Evolutionary conservation across 2,329 filamentous ascomycete genomes (phyloP), one percentile per base, ranked within the genome.

Genomic region (Calonectria pseudoturangicola): DNA sequence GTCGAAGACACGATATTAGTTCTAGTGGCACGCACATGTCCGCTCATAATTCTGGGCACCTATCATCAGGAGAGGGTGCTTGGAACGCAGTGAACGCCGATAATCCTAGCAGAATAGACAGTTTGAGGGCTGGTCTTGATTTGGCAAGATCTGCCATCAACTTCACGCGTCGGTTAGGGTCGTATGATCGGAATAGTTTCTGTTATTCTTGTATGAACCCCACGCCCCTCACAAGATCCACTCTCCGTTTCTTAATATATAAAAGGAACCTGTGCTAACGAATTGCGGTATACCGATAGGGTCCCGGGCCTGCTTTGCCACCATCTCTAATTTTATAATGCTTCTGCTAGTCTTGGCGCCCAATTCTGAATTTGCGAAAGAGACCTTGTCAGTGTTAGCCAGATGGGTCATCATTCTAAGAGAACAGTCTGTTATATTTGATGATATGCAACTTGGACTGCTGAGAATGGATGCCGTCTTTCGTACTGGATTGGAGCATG

Each of bases 161-260:
- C 21, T 21, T 21, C 21, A 21, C 58, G 15, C 58, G 27, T 16
- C 7, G 36, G 12, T 25, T 63, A 5, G 58, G 36, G 18, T 63
- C 58, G 4, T 63, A 63, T 47, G 58, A 63, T 18, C 33, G 36
- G 30, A 63, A 63, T 21, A 63, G 58, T 25, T 63, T 63, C 58
- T 21, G 21, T 21, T 21, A 21, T 21, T 21, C 21, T 21, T 21
- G 21, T 21, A 21, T 21, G 21, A 21, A 21, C 21, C 21, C 21
- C 21, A 21, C 1, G 21, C 21, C 21, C 21, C 21, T 21, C 21
- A 21, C 21, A 21, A 21, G 21, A 21, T 21, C 21, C 21, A 21
- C 21, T 21, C 21, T 21, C 21, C 21, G 21, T 21, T 21, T 21
- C 21, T 21, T 21, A 21, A 21, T 21, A 21, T 21, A 21, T 21